Evolutionary conservation across 2,329 filamentous ascomycete species (phyloP).

Genomic region (Nannizziopsis barbatae): DNA sequence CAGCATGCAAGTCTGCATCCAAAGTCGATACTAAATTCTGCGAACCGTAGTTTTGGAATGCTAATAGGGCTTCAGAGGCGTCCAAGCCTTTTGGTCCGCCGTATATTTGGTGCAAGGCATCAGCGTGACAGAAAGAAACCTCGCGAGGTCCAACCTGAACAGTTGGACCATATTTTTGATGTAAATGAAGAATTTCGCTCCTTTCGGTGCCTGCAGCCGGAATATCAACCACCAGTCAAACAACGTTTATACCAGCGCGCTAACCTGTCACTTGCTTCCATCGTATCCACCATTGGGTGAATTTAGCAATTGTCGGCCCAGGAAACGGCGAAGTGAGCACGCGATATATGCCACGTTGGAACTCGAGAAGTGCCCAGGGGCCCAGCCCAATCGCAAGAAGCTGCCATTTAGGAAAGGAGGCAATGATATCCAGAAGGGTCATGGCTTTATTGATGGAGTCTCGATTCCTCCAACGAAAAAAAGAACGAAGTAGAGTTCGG

Average conservation of each 20-base stretch:
- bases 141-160: slow-evolving; percentile 13
- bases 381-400: neutral
- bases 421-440: neutral
- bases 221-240: neutral
- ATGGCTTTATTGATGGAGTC: neutral
- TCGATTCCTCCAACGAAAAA: too few relatives aligned
- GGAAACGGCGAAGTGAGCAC: slow-evolving; percentile 14
- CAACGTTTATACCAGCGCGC: neutral
- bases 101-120: slow-evolving; percentile 16
- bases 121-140: slow-evolving; percentile 16
- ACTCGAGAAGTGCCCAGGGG: slow-evolving; percentile 3
- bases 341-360: neutral
- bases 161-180: slow-evolving; percentile 15
- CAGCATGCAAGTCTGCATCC: slow-evolving; percentile 14
- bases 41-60: slow-evolving; percentile 15
- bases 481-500: too few relatives aligned
- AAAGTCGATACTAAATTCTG: slow-evolving; percentile 16
- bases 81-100: slow-evolving; percentile 14
- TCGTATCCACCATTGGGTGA: slow-evolving; percentile 13
- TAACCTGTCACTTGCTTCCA: slow-evolving; percentile 13
- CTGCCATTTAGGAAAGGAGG: neutral
- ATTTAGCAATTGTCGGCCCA: slow-evolving; percentile 16
- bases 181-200: slow-evolving; percentile 2
- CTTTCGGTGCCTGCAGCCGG: neutral
- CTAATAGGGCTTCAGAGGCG: slow-evolving; percentile 2